Percentiles rank a stretch among this genome's conserved stretches.
These are phyloP conservation scores for Suaeda aralocaspica DNA, from an alignment of 148 eudicot species.

Conservation along the genomic window DNA sequence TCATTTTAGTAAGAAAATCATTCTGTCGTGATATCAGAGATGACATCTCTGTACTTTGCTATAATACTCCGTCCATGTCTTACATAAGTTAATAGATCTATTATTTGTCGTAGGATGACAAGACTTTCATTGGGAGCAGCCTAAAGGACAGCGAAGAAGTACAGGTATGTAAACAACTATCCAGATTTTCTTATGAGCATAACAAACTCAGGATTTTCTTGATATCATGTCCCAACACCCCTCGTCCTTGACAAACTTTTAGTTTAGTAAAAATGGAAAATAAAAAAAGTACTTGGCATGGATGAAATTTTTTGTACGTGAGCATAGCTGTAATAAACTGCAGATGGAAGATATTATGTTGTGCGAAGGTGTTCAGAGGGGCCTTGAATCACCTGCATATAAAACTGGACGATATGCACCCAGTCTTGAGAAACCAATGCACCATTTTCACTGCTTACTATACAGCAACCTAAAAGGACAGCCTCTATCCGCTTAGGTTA, in stretches of 20 bases:
- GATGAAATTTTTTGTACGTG: no score
- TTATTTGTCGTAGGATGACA: constrained; percentile 47
- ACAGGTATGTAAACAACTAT: constrained; percentile 43
- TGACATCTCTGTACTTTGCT: not conserved
- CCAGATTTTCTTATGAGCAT: not conserved
- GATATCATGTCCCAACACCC: no score
- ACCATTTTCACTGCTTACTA: constrained; percentile 79
- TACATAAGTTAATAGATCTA: not conserved
- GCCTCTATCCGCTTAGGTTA: not conserved
- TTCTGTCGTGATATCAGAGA: not conserved
- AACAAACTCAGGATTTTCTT: not conserved
- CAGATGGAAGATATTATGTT: constrained; percentile 75
- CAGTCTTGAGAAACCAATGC: constrained; percentile 71
- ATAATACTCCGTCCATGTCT: not conserved
- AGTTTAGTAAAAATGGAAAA: no score
- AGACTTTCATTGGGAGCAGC: constrained; percentile 52
- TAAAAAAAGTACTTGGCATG: no score
- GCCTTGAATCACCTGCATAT: constrained; percentile 83
- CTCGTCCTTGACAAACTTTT: no score
- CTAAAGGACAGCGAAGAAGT: constrained; percentile 70
- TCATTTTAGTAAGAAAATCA: not conserved
- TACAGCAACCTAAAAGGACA: constrained; percentile 27
- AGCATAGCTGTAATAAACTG: not conserved
- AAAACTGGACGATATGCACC: constrained; percentile 69
- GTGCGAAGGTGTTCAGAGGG: constrained; percentile 83